Conservation (phyloP, 1,284 basidiomycete species). For the Pholiota adiposa region DNA sequence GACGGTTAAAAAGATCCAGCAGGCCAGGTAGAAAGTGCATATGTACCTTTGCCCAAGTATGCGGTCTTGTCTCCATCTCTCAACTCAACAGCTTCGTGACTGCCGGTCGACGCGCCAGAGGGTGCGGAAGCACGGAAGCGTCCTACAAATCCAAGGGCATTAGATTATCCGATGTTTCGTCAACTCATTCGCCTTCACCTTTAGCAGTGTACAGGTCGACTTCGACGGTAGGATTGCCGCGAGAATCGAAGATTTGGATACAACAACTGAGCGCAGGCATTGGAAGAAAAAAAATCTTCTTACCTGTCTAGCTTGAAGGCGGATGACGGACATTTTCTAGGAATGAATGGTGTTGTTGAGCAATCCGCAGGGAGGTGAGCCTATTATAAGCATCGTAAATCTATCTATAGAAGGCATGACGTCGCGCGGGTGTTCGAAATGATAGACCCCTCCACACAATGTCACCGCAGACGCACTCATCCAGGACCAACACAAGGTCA, state of each 20-base stretch:
- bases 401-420: background rate
- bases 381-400: background rate
- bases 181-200: slow-evolving; percentile 46
- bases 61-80: slow-evolving; percentile 92
- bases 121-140: slow-evolving; percentile 94
- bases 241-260: slow-evolving; percentile 91
- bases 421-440: background rate
- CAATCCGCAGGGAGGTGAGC: background rate
- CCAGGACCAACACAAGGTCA: too few species aligned
- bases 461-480: background rate
- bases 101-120: slow-evolving; percentile 97
- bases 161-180: background rate
- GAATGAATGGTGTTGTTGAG: background rate
- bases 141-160: slow-evolving; percentile 64
- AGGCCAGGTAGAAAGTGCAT: background rate
- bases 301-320: slow-evolving; percentile 89
- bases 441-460: background rate
- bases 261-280: slow-evolving; percentile 13
- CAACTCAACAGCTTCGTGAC: slow-evolving; percentile 98
- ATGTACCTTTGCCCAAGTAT: slow-evolving; percentile 93
- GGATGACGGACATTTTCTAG: slow-evolving; percentile 76
- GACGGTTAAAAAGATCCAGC: too few species aligned
- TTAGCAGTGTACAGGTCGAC: slow-evolving; percentile 89
- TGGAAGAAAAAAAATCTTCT: slow-evolving; percentile 18
- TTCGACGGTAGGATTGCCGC: slow-evolving; percentile 94